Evolutionary conservation across 140 eudicot genomes (phyloP), one percentile per base, ranked within the genome.

Genomic region (Senecio squalidus): DNA sequence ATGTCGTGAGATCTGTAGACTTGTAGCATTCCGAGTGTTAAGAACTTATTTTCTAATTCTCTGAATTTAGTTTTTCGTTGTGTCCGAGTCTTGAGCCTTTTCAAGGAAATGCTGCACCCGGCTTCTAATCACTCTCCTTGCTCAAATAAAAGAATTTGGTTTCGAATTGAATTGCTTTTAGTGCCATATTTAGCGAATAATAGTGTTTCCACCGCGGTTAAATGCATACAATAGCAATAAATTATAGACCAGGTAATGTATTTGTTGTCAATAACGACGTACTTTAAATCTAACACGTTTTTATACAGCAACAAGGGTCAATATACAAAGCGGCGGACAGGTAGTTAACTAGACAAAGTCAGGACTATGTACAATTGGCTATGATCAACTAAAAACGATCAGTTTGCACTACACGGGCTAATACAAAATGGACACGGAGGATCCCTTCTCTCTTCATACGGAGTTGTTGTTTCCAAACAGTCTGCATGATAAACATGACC

Each of bases 401-500:
- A 66, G 28, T 54, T 20, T 20, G 9, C 51, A 36, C 28, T 51
- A 64, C 24, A 15, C 13, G 63, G 53, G 34, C 17, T 51, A 60
- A 51, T 14, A 62, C 96, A 87, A 26, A 74, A 10, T 0, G 96
- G 96, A 74, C 96, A 87, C 10, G 84, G 86, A 1, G 94, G 96
- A 33, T 84, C 96, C 27, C 72, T 59, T 74, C 60, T 72, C 40
- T 84, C 86, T 55, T 71, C 86, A 15, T 67, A 47, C 49, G 60
- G 15, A 21, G 94, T 88, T 60, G 49, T 36, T 64, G 69, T 50
- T 58, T 88, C 96, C 80, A 88, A 73, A 61, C 96, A 88, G 13
- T 84, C 96, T 22, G 94, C 96, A 48, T 83, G 96, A 66, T 60
- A 87, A 34, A 72, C 62, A 63, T 88, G 96, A 24, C 94, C 96